Conservation (phyloP, 768 basidiomycete species). For the Xerocomellus chrysenteron region DNA sequence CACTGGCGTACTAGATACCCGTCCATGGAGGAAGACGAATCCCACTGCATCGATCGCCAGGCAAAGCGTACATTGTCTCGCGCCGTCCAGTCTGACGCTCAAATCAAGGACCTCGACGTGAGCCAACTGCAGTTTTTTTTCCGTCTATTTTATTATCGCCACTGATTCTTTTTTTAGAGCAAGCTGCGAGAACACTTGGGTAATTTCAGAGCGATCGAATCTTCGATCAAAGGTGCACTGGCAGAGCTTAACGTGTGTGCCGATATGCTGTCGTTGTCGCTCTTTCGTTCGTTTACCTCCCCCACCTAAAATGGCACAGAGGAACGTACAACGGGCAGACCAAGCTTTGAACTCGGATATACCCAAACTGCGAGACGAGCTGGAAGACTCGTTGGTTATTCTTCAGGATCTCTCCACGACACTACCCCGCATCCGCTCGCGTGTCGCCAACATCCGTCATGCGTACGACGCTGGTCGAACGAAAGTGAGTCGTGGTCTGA, state of each 20-base stretch:
- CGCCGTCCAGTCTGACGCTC: constrained; percentile 49
- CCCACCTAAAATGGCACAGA: constrained; percentile 34
- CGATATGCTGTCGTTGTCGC: neutral
- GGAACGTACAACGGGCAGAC: constrained; percentile 58
- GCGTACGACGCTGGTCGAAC: constrained; percentile 70
- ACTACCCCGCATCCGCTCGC: constrained; percentile 60
- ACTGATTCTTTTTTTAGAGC: constrained; percentile 37
- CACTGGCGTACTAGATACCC: constrained; percentile 3
- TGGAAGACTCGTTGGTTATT: constrained; percentile 59
- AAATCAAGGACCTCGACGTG: constrained; percentile 65
- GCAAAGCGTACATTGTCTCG: constrained; percentile 48
- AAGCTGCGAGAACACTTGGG: constrained; percentile 68
- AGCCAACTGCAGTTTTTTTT: neutral
- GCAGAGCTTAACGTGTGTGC: constrained; percentile 53
- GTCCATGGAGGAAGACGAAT: constrained; percentile 5
- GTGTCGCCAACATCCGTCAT: constrained; percentile 59
- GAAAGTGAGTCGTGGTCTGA: constrained; percentile 45
- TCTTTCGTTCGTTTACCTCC: neutral
- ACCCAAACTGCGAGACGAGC: constrained; percentile 58
- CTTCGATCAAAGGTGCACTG: constrained; percentile 63
- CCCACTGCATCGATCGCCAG: constrained; percentile 39
- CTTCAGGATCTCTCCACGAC: constrained; percentile 56
- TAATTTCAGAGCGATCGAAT: constrained; percentile 74
- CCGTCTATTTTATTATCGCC: neutral
- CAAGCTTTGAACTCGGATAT: constrained; percentile 57